Base-by-base conservation (phyloP, 2,329 filamentous ascomycete genomes). In the Pyrenophora graminea region DNA sequence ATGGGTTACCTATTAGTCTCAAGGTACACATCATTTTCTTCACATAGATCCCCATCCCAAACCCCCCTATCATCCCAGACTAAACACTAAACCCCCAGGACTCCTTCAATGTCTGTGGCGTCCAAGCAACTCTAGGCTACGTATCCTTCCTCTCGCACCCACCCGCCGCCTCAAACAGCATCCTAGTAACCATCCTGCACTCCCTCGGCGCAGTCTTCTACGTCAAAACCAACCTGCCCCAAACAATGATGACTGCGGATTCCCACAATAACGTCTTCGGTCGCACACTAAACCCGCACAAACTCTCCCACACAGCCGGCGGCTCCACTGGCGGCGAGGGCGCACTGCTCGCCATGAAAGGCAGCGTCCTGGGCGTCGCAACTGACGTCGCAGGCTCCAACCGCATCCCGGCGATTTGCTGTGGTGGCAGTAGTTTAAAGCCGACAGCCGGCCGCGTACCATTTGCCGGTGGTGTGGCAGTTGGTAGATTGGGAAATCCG, bases 341-440 rank as follows among this genome's bases (percentile, higher is more conserved):
- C 0, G 83, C 81, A 0, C 68, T 87, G 8, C 61, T 87, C 17
- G 81, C 80, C 4, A 79, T 87, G 74, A 76, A 78, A 23, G 85
- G 85, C 0, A 80, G 76, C 27, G 75, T 83, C 45, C 62, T 88
- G 1, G 86, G 86, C 1, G 76, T 87, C 10, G 84, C 83, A 0
- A 87, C 85, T 0, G 85, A 88, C 68, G 79, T 87, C 39, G 80
- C 78, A 1, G 80, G 80, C 1, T 77, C 73, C 46, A 86, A 95
- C 66, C 85, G 86, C 63, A 94, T 97, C 69, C 93, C 89, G 72
- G 89, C 96, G 48, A 91, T 96, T 63, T 92, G 92, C 74, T 73
- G 74, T 42, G 71, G 70, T 2, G 48, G 69, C 33, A 74, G 77
- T 3, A 79, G 79, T 0, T 66, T 82, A 19, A 83, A 83, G 55